A percentile compares a stretch with the other conserved stretches of the same genome.
phyloP scores from a whole-genome alignment of 345 rosid species.

The Corymbia maculata region DNA sequence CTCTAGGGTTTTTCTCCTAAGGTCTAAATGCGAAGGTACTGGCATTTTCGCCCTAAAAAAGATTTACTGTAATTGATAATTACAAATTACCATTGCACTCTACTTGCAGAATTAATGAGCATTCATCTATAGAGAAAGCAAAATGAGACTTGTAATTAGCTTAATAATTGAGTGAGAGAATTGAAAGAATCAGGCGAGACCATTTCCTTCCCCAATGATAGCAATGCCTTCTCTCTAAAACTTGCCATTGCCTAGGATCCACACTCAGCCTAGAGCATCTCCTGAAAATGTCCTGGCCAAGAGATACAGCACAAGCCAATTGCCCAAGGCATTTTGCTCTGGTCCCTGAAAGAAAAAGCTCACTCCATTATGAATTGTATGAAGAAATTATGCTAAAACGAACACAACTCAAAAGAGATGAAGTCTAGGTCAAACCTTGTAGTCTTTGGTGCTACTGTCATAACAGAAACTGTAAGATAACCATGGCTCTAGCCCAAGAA shows the following conservation, averaged over 20 bases:
- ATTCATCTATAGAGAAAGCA: not conserved
- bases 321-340: constrained; percentile 80
- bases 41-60: not conserved
- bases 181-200: not conserved
- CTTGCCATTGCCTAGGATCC: constrained; percentile 46
- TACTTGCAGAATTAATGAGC: not conserved
- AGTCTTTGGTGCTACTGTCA: constrained; percentile 67
- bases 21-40: not conserved
- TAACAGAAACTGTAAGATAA: constrained; percentile 66
- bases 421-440: constrained; percentile 42
- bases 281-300: constrained; percentile 59
- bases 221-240: not conserved
- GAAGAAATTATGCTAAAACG: not conserved
- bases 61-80: not conserved
- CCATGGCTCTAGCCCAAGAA: constrained; percentile 66
- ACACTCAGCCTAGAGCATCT: constrained; percentile 66
- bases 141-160: not conserved
- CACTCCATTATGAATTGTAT: not conserved
- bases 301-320: constrained; percentile 49
- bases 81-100: not conserved
- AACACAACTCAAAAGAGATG: no score
- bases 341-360: constrained; percentile 42
- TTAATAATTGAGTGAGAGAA: not conserved
- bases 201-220: not conserved
- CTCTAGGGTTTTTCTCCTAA: not conserved